phyloP scores from a whole-genome alignment of 805 yeast genomes.

The Metschnikowia gelsemii region DNA sequence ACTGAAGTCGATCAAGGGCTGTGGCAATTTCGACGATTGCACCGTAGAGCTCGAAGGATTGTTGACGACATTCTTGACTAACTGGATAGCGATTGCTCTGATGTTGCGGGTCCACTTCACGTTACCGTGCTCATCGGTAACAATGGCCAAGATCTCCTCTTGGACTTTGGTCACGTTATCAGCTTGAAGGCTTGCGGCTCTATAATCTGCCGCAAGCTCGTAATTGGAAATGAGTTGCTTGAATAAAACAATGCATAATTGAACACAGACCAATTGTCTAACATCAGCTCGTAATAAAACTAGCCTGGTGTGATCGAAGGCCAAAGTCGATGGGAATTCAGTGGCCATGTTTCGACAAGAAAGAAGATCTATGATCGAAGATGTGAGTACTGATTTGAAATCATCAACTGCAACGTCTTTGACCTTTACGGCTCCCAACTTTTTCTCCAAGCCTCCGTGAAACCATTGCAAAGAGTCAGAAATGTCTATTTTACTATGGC shows the following conservation, averaged over 20 bases:
- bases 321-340: slow-evolving; percentile 79
- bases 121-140: slow-evolving; percentile 82
- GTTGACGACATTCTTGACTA: slow-evolving; percentile 44
- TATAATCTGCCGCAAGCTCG: slow-evolving; percentile 25
- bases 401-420: slow-evolving; percentile 19
- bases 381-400: slow-evolving; percentile 43
- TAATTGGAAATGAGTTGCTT: slow-evolving; percentile 57
- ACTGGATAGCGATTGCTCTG: slow-evolving; percentile 66
- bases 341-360: slow-evolving; percentile 78
- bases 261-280: slow-evolving; percentile 77
- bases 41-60: slow-evolving; percentile 15
- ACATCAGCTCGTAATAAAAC: slow-evolving; percentile 80
- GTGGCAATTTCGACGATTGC: slow-evolving; percentile 30
- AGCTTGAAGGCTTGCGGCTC: slow-evolving; percentile 24
- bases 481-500: slow-evolving; percentile 58
- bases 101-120: slow-evolving; percentile 89
- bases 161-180: slow-evolving; percentile 51
- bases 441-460: slow-evolving; percentile 34
- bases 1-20: slow-evolving; percentile 54
- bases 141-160: slow-evolving; percentile 72
- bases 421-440: slow-evolving; percentile 13
- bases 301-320: slow-evolving; percentile 80
- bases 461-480: slow-evolving; percentile 69
- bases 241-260: slow-evolving; percentile 69
- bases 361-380: slow-evolving; percentile 59